Evolutionary conservation across 2,329 filamentous ascomycete species (phyloP), one percentile per base, ranked within the genome.

Genomic region (Ascochyta fabae): DNA sequence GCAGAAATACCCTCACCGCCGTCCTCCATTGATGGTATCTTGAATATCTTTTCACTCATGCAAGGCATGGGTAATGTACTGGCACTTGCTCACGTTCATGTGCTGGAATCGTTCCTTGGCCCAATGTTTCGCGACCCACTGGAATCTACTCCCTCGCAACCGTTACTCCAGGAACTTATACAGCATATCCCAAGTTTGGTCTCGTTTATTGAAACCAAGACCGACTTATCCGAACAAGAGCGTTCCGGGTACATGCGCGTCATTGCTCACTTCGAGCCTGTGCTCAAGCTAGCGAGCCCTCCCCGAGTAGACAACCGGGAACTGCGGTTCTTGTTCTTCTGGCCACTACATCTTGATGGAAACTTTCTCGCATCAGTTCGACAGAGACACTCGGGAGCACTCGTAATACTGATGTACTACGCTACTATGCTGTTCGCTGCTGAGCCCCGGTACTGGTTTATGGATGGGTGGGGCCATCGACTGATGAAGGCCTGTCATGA

Each of bases 391-490:
- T 66, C 75, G 7, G 70, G 68, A 1, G 73, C 75, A 2, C 58
- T 80, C 19, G 67, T 74, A 3, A 54, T 79, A 22, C 51, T 79
- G 13, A 73, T 76, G 40, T 67, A 77, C 48, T 80, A 77, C 53
- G 68, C 72, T 13, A 66, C 75, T 12, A 58, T 76, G 7, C 58
- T 79, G 3, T 66, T 69, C 22, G 63, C 62, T 6, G 62, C 75
- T 6, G 75, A 77, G 50, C 54, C 63, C 63, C 53, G 60, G 12
- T 76, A 72, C 67, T 80, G 68, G 77, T 77, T 76, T 78, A 66
- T 76, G 53, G 52, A 69, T 2, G 72, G 70, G 1, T 74, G 75
- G 71, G 71, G 66, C 16, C 55, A 69, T 34, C 59, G 66, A 19
- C 48, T 73, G 4, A 66, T 72, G 46, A 56, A 58, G 8, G 59